Base-by-base conservation (phyloP, 768 basidiomycete genomes). In the Tylopilus cervinicoccineus region DNA sequence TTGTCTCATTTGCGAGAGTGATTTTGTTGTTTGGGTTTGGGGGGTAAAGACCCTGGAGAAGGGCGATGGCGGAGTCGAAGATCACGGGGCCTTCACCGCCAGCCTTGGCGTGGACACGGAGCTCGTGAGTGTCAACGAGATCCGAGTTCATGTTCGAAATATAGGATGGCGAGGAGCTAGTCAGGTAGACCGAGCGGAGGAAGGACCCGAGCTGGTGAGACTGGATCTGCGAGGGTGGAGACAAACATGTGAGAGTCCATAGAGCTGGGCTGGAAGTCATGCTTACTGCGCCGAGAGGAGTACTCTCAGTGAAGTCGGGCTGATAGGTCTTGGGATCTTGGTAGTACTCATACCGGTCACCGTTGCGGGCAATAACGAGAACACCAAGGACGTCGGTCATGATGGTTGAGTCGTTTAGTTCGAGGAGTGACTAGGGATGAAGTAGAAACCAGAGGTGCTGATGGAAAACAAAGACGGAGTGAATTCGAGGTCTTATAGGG, bases 1-100 rank as follows among this genome's bases (percentile, higher is more conserved):
- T 78, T 13, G 81, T 80, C 47, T 82, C 87, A 54, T 94, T 89
- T 3, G 91, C 91, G 14, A 94, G 81, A 6, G 73, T 74, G 56
- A 86, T 85, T 61, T 78, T 82, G 70, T 88, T 86, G 31, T 77
- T 73, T 10, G 73, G 69, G 62, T 77, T 86, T n/a, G 90, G 88
- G 20, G 90, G 90, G 77, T 84, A 91, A 41, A 93, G 74, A 36
- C 90, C 89, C 68, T 93, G 92, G 34, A 91, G 78, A 45, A 91
- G 73, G 26, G 91, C 89, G 45, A 86, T 84, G 27, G 88, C 84
- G 6, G 86, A 86, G 74, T 93, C 89, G 67, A 89, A 88, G 56
- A 92, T 88, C 43, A 87, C 83, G n/a, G 81, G 74, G 39, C 90
- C 89, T 63, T 93, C 90, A 43, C 83, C 84, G 38, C 89, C 88